Base-by-base conservation (phyloP, 2,329 filamentous ascomycete species). In the Macrophomina tecta region DNA sequence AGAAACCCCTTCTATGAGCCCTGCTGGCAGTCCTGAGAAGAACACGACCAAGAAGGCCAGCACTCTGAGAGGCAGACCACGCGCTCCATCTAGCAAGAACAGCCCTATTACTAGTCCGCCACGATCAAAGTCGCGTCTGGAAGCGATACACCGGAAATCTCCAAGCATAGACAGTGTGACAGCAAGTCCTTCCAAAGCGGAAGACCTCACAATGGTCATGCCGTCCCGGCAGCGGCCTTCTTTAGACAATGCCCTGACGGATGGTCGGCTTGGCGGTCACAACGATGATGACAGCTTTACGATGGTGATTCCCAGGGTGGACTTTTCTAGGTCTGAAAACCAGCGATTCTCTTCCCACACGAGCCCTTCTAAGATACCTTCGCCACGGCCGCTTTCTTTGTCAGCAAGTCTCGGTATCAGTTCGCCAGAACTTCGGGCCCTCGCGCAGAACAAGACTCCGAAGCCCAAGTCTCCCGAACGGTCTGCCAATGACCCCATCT, bases 241-340 rank as follows among this genome's bases (percentile, higher is more conserved):
- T 1, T 68, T 80, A 28, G 79, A 79, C 23, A 77, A 78, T 68
- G 78, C 78, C 11, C 73, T 73, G 28, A 74, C 80, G 38, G 82
- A 83, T 65, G 79, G 74, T 65, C 78, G 74, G 18, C 68, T 70
- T 23, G 65, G 75, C 69, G 69, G 79, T 75, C 7, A 36, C 4
- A 46, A 72, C 71, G 81, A 81, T 32, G 81, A 83, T 16, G 82
- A 83, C 38, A 81, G 82, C 63, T 84, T 85, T 69, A 84, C 82
- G 3, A 83, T 85, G 79, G 81, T 85, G 7, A 75, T 85, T 51
- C 83, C 83, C 3, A 80, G 70, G 67, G 68, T 79, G 9, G 69
- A 69, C 46, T 64, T 69, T 38, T 70, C 70, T 48, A 69, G 42
- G 32, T 53, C 60, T 28, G 66, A 64, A n/a, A 58, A 67, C 8